Base-by-base conservation (phyloP, 192 early-diverging fungal genomes). In the Backusella circina region DNA sequence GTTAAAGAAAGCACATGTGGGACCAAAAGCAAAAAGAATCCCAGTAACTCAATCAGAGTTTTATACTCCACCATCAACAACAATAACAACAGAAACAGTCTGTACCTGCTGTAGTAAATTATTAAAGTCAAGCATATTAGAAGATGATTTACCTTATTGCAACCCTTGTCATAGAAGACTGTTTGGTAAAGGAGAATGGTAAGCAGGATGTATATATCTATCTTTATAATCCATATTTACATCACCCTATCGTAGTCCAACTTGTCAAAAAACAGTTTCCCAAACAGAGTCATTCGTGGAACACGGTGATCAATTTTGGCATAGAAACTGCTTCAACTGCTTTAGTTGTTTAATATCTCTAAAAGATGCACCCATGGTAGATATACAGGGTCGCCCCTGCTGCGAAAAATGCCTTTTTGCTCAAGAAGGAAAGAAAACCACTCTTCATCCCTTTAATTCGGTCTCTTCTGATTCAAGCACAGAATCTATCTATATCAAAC, bases 321-420 rank as follows among this genome's bases (percentile, higher is more conserved):
- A 66, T 21, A 70, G 77, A 74, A 70, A 72, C 31, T 87, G 86
- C 65, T 87, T 87, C 44, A 61, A 33, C n/a, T 87, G 86, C 57
- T 79, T 68, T 70, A 76, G 72, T 38, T 87, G 86, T 37, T 65
- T 54, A 35, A 36, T 72, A 1, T 74, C 77, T 32, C 16, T 87
- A 12, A 72, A 75, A 0, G 61, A 76, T n/a, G 72, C 76, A 8
- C 86, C 86, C 16, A 70, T 87, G 80, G 84, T 87, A 3, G 86
- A 87, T 38, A 57, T 87, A 13, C 32, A 61, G 13, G 82, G 84
- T 54, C 76, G 80, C 38, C 86, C 86, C 16, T 87, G 86, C 16
- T 87, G 86, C 69, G 84, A 85, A 50, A 65, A 74, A 13, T 87
- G 86, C 61, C 67, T 87, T 33, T 83, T 83, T 74, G 74, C 77